Evolutionary conservation across 2,329 filamentous ascomycete genomes (phyloP), one percentile per base, ranked within the genome.

Genomic region (Exophiala sp.): DNA sequence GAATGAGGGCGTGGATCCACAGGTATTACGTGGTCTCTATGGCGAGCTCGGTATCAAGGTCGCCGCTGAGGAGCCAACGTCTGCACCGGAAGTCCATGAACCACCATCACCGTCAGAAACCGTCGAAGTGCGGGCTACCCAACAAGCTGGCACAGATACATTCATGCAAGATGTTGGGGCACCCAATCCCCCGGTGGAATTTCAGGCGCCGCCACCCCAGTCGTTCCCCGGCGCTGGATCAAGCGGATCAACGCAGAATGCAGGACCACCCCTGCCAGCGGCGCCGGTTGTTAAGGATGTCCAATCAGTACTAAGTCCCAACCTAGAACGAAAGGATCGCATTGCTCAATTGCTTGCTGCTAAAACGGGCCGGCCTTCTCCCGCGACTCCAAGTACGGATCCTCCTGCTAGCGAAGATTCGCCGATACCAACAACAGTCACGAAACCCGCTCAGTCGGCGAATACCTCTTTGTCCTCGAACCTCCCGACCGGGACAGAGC

Each of bases 291-390:
- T 32, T 13, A 46, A 3, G 6, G 63, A 63, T 9, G 40, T 37
- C 52, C 63, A 50, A 55, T 58, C 60, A 11, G 48, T 59, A 10
- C 41, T 62, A 7, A 61, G 56, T 39, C 74, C 71, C 55, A 73
- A 77, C 6, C 74, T 85, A 56, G 81, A 86, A 61, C 77, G 86
- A 18, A 87, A 86, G 59, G 85, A 88, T 57, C 80, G 86, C 35
- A 87, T 91, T 52, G 85, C 86, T 2, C 80, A 83, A 42, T 75
- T 89, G 48, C 73, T 89, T 47, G 86, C 86, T n/a, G 81, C 80
- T 1, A 89, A 86, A 64, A 77, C 76, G 44, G 78, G 79, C 27
- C 85, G 83, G 48, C 37, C 60, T 21, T 54, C 60, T 21, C 32
- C 46, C 14, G 16, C 48, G 4, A 47, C 43, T 8, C 41, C 50